phyloP scores from a whole-genome alignment of 306 rosid species.

The Lablab purpureus region DNA sequence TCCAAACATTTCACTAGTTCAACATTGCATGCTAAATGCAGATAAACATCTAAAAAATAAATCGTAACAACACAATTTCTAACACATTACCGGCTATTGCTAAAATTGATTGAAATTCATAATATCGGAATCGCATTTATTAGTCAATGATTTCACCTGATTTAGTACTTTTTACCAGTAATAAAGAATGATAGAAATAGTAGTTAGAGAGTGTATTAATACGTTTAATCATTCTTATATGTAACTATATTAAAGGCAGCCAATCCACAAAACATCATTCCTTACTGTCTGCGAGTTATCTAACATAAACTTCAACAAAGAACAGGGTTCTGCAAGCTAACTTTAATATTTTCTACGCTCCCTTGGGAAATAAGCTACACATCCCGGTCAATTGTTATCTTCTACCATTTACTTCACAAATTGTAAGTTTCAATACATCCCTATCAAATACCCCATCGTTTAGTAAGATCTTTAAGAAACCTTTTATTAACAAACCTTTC shows the following conservation, averaged over 20 bases:
- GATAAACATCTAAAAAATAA: background rate
- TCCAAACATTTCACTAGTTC: background rate
- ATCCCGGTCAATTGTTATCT: conserved; percentile 51
- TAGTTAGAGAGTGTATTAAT: background rate
- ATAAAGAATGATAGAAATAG: background rate
- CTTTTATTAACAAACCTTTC: conserved; percentile 52
- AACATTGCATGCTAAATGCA: background rate
- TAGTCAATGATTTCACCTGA: background rate
- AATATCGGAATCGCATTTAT: background rate
- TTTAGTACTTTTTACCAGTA: background rate
- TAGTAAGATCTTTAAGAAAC: conserved; percentile 68
- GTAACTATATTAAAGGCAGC: background rate
- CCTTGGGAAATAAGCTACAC: conserved; percentile 38
- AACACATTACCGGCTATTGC: background rate
- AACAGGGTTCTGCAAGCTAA: conserved; percentile 43
- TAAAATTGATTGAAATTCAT: background rate
- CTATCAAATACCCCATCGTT: conserved; percentile 55
- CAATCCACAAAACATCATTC: conserved; percentile 17
- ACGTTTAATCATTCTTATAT: too few species aligned
- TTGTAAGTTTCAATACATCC: background rate
- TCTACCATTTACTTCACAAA: conserved; percentile 47
- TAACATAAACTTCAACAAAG: conserved; percentile 16
- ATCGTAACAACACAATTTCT: background rate
- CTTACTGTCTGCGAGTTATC: conserved; percentile 38
- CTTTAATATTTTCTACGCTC: conserved; percentile 24